These are phyloP conservation scores for Bipolaris victoriae DNA, from an alignment of 2,329 filamentous ascomycete genomes.

Conservation along the genomic window DNA sequence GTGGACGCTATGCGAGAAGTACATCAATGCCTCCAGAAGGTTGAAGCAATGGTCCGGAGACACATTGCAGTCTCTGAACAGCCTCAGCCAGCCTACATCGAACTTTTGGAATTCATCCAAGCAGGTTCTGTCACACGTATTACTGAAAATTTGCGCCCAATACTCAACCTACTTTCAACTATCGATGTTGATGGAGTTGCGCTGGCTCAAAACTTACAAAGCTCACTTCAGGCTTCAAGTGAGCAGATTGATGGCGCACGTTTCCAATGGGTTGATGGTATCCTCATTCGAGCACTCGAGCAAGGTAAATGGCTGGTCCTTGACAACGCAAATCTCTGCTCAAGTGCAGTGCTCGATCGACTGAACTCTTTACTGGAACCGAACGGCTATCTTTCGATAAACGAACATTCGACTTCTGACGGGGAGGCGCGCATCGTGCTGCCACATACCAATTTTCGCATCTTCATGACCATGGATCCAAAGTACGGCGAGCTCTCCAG, in stretches of 20 bases:
- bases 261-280: slow-evolving; percentile 96
- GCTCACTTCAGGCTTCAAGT: slow-evolving; percentile 60
- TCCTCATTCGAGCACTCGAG: slow-evolving; percentile 85
- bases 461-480: slow-evolving; percentile 93
- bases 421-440: slow-evolving; percentile 79
- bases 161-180: slow-evolving; percentile 23
- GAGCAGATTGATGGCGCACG: slow-evolving; percentile 70
- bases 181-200: slow-evolving; percentile 21
- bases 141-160: slow-evolving; percentile 10
- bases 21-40: slow-evolving; percentile 63
- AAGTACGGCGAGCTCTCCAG: slow-evolving; percentile 91
- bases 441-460: slow-evolving; percentile 85
- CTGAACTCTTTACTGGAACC: slow-evolving; percentile 94
- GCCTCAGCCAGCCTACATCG: slow-evolving; percentile 12
- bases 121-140: neutral
- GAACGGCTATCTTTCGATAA: slow-evolving; percentile 84
- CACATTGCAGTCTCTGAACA: slow-evolving; percentile 23
- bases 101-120: slow-evolving; percentile 34
- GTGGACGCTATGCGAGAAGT: slow-evolving; percentile 79
- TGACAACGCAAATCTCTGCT: slow-evolving; percentile 97
- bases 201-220: slow-evolving; percentile 58
- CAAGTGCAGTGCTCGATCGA: slow-evolving; percentile 89
- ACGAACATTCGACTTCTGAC: slow-evolving; percentile 85
- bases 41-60: slow-evolving; percentile 60
- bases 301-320: slow-evolving; percentile 90